phyloP scores from a whole-genome alignment of 768 basidiomycete genomes.

The Dendrothele bispora region DNA sequence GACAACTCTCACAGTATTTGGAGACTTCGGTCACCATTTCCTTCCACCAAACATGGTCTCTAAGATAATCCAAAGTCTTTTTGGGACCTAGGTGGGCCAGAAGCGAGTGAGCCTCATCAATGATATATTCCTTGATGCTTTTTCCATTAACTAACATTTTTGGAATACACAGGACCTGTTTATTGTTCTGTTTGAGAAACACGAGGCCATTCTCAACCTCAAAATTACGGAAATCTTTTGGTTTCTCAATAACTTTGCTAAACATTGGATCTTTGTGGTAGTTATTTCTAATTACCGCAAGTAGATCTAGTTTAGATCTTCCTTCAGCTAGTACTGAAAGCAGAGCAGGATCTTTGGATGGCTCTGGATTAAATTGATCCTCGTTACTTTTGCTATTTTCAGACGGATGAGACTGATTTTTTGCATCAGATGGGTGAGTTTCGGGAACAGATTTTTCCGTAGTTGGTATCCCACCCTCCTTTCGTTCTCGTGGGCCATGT shows the following conservation, averaged over 20 bases:
- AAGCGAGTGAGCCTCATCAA: conserved; percentile 31
- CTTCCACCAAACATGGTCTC: conserved; percentile 14
- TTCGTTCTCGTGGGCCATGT: conserved; percentile 5
- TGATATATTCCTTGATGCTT: conserved; percentile 23
- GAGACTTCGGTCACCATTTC: conserved; percentile 21
- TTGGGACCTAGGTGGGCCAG: conserved; percentile 29
- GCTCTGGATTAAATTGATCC: conserved; percentile 1
- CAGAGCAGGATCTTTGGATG: neutral
- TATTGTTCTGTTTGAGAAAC: conserved; percentile 7
- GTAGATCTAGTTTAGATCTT: neutral
- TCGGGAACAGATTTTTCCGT: neutral
- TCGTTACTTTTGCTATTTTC: too few relatives aligned
- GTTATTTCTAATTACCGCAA: conserved; percentile 12
- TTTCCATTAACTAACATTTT: neutral
- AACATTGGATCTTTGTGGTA: conserved; percentile 23
- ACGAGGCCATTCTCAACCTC: conserved; percentile 10
- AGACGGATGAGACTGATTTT: too few relatives aligned
- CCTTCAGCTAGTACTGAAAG: neutral
- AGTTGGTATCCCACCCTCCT: conserved; percentile 6
- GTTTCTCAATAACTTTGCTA: conserved; percentile 4
- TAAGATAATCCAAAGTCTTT: conserved; percentile 28
- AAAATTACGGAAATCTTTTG: conserved; percentile 15
- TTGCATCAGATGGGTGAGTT: neutral
- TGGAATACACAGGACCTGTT: conserved; percentile 12
- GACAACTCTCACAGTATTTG: conserved; percentile 24